These are phyloP conservation scores for Plasmodium inui DNA, from an alignment of 169 alveolate genomes.

Conservation along the genomic window DNA sequence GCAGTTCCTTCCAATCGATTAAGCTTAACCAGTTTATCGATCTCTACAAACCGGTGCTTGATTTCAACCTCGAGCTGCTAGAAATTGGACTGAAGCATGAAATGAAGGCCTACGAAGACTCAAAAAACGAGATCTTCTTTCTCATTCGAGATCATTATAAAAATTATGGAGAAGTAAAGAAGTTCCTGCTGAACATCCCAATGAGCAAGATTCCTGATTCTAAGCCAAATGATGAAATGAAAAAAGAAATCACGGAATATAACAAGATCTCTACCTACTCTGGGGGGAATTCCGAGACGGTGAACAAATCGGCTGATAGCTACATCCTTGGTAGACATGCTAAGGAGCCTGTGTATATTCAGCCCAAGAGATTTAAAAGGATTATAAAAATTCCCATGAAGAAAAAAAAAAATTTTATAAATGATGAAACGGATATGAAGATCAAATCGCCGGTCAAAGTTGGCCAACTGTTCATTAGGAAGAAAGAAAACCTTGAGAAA, in stretches of 20 bases:
- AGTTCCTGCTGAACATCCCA: slow-evolving; percentile 11
- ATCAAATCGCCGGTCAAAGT: slow-evolving; percentile 14
- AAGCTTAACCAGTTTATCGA: slow-evolving; percentile 10
- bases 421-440: background rate
- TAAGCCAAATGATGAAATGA: slow-evolving; percentile 58
- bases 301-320: background rate
- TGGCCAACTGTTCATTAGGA: background rate
- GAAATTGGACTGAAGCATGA: slow-evolving; percentile 1
- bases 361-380: slow-evolving; percentile 33
- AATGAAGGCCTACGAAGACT: slow-evolving; percentile 5
- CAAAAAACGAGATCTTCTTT: slow-evolving; percentile 14
- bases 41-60: slow-evolving; percentile 58
- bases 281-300: background rate
- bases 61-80: slow-evolving; percentile 39
- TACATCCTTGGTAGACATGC: background rate
- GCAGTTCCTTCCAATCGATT: background rate
- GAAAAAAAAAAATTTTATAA: slow-evolving; percentile 4
- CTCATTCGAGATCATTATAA: slow-evolving; percentile 14
- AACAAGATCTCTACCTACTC: slow-evolving; percentile 25
- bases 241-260: background rate
- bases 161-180: background rate
- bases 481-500: background rate
- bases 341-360: background rate
- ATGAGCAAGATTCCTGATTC: slow-evolving; percentile 42
- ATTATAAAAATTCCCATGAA: slow-evolving; percentile 38